These are phyloP conservation scores for Lodderomyces metapsilosis DNA, from an alignment of 1,139 yeast species.

Conservation along the genomic window DNA sequence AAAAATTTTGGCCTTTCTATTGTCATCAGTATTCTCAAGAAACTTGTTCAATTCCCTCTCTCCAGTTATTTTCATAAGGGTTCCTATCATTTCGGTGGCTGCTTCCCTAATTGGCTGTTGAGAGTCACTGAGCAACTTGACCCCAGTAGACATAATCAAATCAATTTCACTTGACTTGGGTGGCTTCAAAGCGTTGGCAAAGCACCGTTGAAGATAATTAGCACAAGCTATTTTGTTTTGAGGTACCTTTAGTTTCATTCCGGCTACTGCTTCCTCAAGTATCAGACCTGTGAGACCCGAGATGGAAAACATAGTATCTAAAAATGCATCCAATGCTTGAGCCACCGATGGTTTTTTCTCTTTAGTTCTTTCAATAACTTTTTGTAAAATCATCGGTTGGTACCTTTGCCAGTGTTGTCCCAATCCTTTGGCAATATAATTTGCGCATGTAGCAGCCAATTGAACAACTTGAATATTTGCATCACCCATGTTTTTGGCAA, in stretches of 20 bases:
- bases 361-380: conserved; percentile 78
- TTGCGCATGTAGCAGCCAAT: conserved; percentile 70
- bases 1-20: conserved; percentile 64
- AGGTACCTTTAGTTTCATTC: conserved; percentile 78
- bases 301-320: conserved; percentile 59
- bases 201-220: conserved; percentile 62
- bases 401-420: conserved; percentile 53
- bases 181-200: conserved; percentile 47
- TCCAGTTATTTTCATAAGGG: conserved; percentile 78
- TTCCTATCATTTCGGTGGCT: conserved; percentile 78
- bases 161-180: conserved; percentile 60
- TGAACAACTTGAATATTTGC: conserved; percentile 89
- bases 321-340: conserved; percentile 62
- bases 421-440: conserved; percentile 65
- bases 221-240: conserved; percentile 73
- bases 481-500: conserved; percentile 80
- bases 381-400: conserved; percentile 50
- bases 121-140: conserved; percentile 72
- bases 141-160: conserved; percentile 51
- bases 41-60: conserved; percentile 61
- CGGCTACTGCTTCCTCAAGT: conserved; percentile 57
- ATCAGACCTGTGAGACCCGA: conserved; percentile 54
- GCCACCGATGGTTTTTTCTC: conserved; percentile 80
- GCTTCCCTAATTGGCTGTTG: conserved; percentile 83
- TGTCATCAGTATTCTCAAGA: conserved; percentile 72